A percentile compares a stretch with the other conserved stretches of the same genome.
Conservation (phyloP, 2,329 filamentous ascomycete genomes). For the Mycosphaerella sp. region DNA sequence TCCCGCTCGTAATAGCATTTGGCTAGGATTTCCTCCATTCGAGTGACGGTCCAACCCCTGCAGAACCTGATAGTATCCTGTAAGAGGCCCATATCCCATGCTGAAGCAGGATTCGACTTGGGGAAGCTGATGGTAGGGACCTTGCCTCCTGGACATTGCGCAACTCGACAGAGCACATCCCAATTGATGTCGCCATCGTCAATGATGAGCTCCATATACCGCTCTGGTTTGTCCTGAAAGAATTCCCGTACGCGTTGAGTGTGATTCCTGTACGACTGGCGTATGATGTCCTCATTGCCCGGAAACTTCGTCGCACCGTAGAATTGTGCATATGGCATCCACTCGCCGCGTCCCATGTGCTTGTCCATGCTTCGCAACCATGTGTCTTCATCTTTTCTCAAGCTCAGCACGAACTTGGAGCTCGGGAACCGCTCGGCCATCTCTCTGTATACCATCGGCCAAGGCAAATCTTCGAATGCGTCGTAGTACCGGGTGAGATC, state of each 20-base stretch:
- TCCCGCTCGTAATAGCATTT: conserved; percentile 24
- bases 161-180: conserved; percentile 21
- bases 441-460: conserved; percentile 29
- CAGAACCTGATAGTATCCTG: conserved; percentile 22
- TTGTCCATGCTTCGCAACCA: conserved; percentile 29
- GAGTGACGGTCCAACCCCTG: conserved; percentile 28
- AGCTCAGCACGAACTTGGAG: conserved; percentile 29
- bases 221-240: conserved; percentile 21
- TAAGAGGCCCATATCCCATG: conserved; percentile 26
- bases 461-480: conserved; percentile 31
- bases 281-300: conserved; percentile 24
- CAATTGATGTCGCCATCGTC: conserved; percentile 24
- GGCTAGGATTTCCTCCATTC: conserved; percentile 25
- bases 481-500: conserved; percentile 28
- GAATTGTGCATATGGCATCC: conserved; percentile 25
- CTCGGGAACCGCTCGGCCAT: conserved; percentile 29
- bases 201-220: conserved; percentile 23
- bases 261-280: conserved; percentile 24
- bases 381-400: conserved; percentile 28
- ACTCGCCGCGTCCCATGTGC: conserved; percentile 27
- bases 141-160: conserved; percentile 18
- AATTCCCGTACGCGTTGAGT: conserved; percentile 22
- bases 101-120: conserved; percentile 26
- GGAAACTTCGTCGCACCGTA: conserved; percentile 24
- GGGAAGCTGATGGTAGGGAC: conserved; percentile 20